Evolutionary conservation across 169 alveolate genomes (phyloP), one percentile per base, ranked within the genome.

Genomic region (Babesia bovis): DNA sequence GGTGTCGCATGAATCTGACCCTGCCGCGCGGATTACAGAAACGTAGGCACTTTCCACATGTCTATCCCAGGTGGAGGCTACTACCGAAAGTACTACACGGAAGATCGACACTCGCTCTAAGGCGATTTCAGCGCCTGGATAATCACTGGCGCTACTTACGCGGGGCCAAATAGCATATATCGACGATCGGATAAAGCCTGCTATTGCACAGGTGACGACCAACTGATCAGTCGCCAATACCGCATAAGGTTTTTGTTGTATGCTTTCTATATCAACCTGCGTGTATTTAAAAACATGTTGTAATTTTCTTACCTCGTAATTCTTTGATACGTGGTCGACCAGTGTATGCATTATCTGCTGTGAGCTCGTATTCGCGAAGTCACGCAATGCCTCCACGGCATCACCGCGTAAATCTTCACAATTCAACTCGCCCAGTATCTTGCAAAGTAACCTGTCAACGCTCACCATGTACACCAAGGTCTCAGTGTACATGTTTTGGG

Each of bases 401-500:
- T 63, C 49, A 28, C 28, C 61, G 10, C 1, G 1, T 10, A 1
- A 5, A 15, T 38, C 51, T 12, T 19, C 28, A 13, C 28, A 47
- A 9, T 13, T 26, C 33, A 19, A 28, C 10, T 35, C 0, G 30
- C 56, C 19, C 9, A 58, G 56, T 4, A 57, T 19, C 23, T 44
- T 71, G 73, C 82, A 71, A 7, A 71, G 55, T 44, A 58, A 44
- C 1, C 32, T 9, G 65, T 71, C 82, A 25, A 71, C 66, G 21
- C 41, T 10, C 7, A 60, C 66, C 66, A 60, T 58, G 70, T 58
- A 71, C 15, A 71, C 15, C 51, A 71, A 42, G 0, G 61, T 49
- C 33, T 71, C 82, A 41, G 56, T 58, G 63, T 59, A 71, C 73
- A 71, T 59, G 52, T 71, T 71, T 44, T 57, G 66, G 17, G 82